A percentile compares a stretch with the other conserved stretches of the same genome.
Evolutionary conservation across 345 rosid genomes (phyloP).

Genomic region (Eucalyptus regnans): DNA sequence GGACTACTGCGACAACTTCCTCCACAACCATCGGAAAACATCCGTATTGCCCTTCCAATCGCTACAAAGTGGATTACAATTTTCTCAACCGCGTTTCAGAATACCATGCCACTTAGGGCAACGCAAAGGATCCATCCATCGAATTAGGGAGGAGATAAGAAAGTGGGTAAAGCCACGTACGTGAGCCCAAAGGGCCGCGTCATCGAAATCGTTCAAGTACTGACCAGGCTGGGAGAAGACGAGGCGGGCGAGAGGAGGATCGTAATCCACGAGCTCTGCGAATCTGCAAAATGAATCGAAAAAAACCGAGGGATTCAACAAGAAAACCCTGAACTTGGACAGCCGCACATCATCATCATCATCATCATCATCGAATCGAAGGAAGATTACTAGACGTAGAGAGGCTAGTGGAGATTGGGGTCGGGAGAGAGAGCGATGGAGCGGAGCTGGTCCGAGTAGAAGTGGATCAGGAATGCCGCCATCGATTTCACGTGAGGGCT

Average conservation of each 20-base stretch:
- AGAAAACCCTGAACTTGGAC: not conserved
- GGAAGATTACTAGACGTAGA: conserved; percentile 37
- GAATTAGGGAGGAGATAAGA: not conserved
- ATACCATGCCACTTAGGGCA: not conserved
- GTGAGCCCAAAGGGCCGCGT: conserved; percentile 72
- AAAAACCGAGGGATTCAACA: not conserved
- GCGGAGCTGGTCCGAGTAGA: conserved; percentile 49
- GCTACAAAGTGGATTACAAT: not conserved
- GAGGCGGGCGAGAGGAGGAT: conserved; percentile 48
- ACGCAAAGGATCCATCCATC: not conserved
- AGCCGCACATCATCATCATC: not conserved
- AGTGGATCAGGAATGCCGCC: conserved; percentile 43
- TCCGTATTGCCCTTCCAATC: not conserved
- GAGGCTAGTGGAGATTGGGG: conserved; percentile 73
- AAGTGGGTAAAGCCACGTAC: conserved; percentile 16
- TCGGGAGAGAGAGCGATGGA: conserved; percentile 50
- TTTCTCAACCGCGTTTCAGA: not conserved
- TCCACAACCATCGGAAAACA: not conserved
- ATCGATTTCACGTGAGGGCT: conserved; percentile 15
- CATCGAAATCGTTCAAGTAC: conserved; percentile 50
- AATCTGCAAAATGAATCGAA: conserved; percentile 27
- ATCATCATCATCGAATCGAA: not conserved
- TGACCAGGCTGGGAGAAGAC: conserved; percentile 45
- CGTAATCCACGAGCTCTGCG: conserved; percentile 61
- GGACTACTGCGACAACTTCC: not conserved